Evolutionary conservation across 371 early-diverging fungal genomes (phyloP), one percentile per base, ranked within the genome.

Genomic region (Mucor ambiguus): DNA sequence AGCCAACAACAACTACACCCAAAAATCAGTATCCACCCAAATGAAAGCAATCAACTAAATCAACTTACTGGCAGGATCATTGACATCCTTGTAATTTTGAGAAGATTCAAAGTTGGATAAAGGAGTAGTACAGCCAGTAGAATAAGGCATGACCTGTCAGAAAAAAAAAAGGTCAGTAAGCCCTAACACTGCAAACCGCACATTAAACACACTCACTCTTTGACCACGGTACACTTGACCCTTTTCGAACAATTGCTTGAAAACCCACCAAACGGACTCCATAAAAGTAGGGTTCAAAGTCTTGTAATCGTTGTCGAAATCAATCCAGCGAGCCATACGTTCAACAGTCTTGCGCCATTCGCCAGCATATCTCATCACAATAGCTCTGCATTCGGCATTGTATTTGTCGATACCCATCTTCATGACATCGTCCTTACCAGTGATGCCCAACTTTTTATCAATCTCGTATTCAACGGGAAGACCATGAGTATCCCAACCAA

Each of bases 401-500:
- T 99, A 99, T 73, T 95, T 95, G 66, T 91, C 97, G 70, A 99
- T 98, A 63, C 99, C 99, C 93, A 99, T 95, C 28, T 88, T 88
- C 83, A 93, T 69, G 32, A 99, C 96, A 80, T 99, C 99, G 14
- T 93, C 90, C 64, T 90, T 91, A 57, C 94, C 89, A 74, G 83
- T 94, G 81, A 99, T 99, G 68, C 88, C 88, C 63, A 99, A 90
- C 68, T 90, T 92, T 86, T 99, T 99, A 81, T 99, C 99, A 79
- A 99, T 99, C 81, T 99, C 99, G 73, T 96, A 93, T 83, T 99
- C 99, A 55, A 99, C 96, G 29, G 99, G 99, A 38, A 99, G 87
- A 65, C 99, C 99, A 71, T 99, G 99, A 73, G 96, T 96, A 83
- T 99, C 99, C 99, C 99, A 99, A 65, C 99, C 99, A 75, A 99